Evolutionary conservation across 306 rosid species (phyloP), one percentile per base, ranked within the genome.

Genomic region (Senna siamea): DNA sequence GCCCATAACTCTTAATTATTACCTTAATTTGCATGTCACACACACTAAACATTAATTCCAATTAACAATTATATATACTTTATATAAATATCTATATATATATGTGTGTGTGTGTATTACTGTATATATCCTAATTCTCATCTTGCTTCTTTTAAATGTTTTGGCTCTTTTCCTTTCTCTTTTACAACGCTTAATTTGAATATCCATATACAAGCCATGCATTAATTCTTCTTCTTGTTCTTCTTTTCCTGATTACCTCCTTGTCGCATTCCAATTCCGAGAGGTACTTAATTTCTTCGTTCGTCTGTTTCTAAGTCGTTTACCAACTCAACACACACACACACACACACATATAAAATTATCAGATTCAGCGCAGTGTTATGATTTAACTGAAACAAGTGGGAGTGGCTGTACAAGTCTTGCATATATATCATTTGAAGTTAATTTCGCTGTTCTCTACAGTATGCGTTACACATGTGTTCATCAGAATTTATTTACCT

Each of bases 1-100:
- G 81, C 78, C 51, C 47, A 30, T 41, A 43, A 14, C n/a, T 62
- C 70, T 74, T 35, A 0, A 50, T 20, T 17, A 44, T 18, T 44
- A 28, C 1, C 18, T 6, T 35, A 22, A 12, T 37, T 19, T 48
- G 44, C 73, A 67, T n/a, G 30, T 57, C 43, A n/a, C 5, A 5
- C 14, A 37, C 40, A 7, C 30, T 44, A 28, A 10, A 11, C 69
- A 63, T 14, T 23, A 26, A 37, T 37, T 37, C 12, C 10, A 26
- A 26, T 26, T 26, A 26, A 26, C 30, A 26, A 26, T 26, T 26
- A 26, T 26, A 26, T n/a, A 26, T 26, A 1, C 1, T 26, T 26
- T 26, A 26, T 26, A 26, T 26, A 26, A n/a, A n/a, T n/a, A n/a
- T n/a, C n/a, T n/a, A n/a, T n/a, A n/a, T n/a, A n/a, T n/a, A n/a